phyloP scores from a whole-genome alignment of 129 eudicot genomes.

The Ambrosia trifida region DNA sequence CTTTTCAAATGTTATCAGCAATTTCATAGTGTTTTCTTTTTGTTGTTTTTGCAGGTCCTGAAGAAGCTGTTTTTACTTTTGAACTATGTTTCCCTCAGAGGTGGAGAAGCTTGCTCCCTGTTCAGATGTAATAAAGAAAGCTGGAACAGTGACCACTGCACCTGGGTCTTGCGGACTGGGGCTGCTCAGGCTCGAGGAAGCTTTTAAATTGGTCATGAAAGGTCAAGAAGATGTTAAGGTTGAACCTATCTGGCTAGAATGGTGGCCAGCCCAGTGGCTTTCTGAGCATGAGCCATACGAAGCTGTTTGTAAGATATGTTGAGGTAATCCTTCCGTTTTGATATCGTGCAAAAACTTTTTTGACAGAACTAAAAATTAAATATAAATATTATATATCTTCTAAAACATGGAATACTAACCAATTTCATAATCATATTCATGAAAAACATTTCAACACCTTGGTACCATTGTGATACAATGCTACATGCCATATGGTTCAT shows the following conservation, averaged over 20 bases:
- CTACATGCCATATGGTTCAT: too few relatives aligned
- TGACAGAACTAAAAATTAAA: too few relatives aligned
- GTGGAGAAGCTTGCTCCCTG: conserved; percentile 62
- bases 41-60: too few relatives aligned
- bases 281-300: conserved; percentile 42
- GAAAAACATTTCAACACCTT: too few relatives aligned
- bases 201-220: conserved; percentile 67
- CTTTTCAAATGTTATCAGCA: too few relatives aligned
- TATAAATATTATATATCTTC: too few relatives aligned
- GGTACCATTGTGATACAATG: too few relatives aligned
- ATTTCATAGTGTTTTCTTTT: too few relatives aligned
- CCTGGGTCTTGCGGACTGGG: conserved; percentile 80
- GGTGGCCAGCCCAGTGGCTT: conserved; percentile 95
- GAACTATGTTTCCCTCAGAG: conserved; percentile 38
- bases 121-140: conserved; percentile 71
- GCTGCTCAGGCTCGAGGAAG: conserved; percentile 72
- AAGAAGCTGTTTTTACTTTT: background rate
- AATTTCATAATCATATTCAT: too few relatives aligned
- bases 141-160: conserved; percentile 73
- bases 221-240: conserved; percentile 80
- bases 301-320: conserved; percentile 44
- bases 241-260: conserved; percentile 58
- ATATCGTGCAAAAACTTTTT: conserved; percentile 16
- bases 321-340: background rate
- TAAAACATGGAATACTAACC: too few relatives aligned